Base-by-base conservation (phyloP, 1,139 yeast genomes). In the Meyerozyma athensensis region DNA sequence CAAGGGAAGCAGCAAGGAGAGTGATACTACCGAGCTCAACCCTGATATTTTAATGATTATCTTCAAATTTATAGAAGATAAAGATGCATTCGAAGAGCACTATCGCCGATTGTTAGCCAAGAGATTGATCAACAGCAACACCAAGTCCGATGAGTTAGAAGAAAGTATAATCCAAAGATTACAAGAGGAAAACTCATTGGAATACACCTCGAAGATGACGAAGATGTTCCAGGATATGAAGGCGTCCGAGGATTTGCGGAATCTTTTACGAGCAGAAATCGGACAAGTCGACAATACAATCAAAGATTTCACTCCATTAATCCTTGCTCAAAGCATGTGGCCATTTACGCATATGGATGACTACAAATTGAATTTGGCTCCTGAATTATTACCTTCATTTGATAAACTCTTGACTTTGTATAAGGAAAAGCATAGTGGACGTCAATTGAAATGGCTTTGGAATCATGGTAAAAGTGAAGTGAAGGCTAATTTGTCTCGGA, bases 191-290 rank as follows among this genome's bases (percentile, higher is more conserved):
- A 90, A 94, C 60, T 90, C 96, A 16, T 74, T 82, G 54, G 98
- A 92, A 53, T 94, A 89, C 59, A 90, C 97, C 2, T 83, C 89
- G 41, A 92, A 89, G 58, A 85, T 94, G 63, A 87, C 96, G 31
- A 85, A 90, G 52, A 94, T 94, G 99, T 90, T 94, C 61, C 86
- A 86, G 55, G 98, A 94, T 61, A 87, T 94, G 73, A 77, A 85
- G 51, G 79, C 94, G 3, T 87, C 96, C 0, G 80, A 79, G 44
- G 95, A 87, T 44, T 72, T 92, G 58, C 87, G 84, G 50, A 57
- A 61, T 14, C 72, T 74, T 42, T 87, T 89, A 56, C 79, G 74
- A 52, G 78, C 75, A 20, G 69, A 68, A 38, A 60, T 75, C 33
- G 58, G 65, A 5, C 56, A 58, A 14, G 47, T 49, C 34, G 45